Conservation (phyloP, 257 asterid species). For the Plantago major region DNA sequence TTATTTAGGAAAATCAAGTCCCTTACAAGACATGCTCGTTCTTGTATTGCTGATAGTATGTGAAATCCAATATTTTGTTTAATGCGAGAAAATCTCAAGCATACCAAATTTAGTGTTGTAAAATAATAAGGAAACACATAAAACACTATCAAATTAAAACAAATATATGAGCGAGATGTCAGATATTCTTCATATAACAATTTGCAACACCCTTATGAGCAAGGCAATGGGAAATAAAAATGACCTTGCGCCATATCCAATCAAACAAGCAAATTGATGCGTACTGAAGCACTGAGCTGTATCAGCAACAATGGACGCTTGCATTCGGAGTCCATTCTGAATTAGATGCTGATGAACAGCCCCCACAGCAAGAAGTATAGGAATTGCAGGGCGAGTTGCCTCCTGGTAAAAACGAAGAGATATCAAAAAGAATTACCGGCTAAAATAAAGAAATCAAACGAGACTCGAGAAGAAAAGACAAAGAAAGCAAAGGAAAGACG, state of each 20-base stretch:
- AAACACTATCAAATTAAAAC: not conserved
- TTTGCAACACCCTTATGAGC: slow-evolving; percentile 13
- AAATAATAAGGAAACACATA: not conserved
- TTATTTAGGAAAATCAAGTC: no score
- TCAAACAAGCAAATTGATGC: slow-evolving; percentile 98
- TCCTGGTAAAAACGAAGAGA: slow-evolving; percentile 45
- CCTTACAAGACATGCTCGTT: no score
- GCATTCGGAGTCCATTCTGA: slow-evolving; percentile 95
- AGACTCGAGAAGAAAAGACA: no score
- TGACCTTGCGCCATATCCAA: slow-evolving; percentile 99
- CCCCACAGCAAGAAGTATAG: slow-evolving; percentile 97
- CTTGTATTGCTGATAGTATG: no score
- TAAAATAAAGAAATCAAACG: slow-evolving; percentile 5
- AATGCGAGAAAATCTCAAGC: no score
- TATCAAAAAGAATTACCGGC: slow-evolving; percentile 13
- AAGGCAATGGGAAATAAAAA: slow-evolving; percentile 19
- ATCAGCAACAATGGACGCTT: slow-evolving; percentile 96
- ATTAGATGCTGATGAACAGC: slow-evolving; percentile 99
- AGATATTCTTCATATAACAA: not conserved
- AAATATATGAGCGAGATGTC: not conserved
- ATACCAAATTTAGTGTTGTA: not conserved
- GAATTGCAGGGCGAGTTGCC: slow-evolving; percentile 96
- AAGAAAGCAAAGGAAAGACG: no score
- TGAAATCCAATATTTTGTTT: no score
- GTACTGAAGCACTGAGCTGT: slow-evolving; percentile 99